Evolutionary conservation across 2,329 filamentous ascomycete species (phyloP).

Genomic region (Fusarium avenaceum): DNA sequence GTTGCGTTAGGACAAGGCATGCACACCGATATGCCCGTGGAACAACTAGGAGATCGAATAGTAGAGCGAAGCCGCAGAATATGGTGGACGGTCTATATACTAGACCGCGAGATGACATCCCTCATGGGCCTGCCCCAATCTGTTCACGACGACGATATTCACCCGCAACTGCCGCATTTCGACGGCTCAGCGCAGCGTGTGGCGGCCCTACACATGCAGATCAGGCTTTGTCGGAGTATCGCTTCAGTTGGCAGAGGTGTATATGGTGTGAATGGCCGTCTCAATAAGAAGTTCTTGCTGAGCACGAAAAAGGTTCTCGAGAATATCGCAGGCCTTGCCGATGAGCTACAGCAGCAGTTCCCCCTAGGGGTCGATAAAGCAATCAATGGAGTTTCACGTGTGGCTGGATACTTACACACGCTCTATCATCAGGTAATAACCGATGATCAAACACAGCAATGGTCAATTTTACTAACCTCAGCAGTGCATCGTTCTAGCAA

Average conservation of each 20-base stretch:
- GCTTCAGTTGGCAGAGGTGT: constrained; percentile 53
- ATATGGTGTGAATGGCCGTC: constrained; percentile 49
- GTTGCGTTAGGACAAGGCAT: constrained; percentile 64
- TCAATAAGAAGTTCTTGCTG: constrained; percentile 51
- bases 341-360: constrained; percentile 51
- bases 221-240: constrained; percentile 50
- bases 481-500: constrained; percentile 53
- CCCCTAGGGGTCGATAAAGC: constrained; percentile 49
- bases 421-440: constrained; percentile 51
- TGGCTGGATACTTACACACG: constrained; percentile 52
- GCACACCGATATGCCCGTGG: constrained; percentile 64
- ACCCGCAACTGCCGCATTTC: constrained; percentile 55
- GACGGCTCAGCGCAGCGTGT: constrained; percentile 46
- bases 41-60: constrained; percentile 56
- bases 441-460: accelerated
- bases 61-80: constrained; percentile 63
- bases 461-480: background rate
- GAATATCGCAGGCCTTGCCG: constrained; percentile 48
- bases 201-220: constrained; percentile 52
- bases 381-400: constrained; percentile 53
- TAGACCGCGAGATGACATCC: constrained; percentile 67
- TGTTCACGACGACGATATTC: constrained; percentile 65
- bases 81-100: constrained; percentile 68
- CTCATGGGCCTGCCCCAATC: constrained; percentile 66
- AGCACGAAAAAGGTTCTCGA: constrained; percentile 51